Conservation (phyloP, 352 stramenopile species). For the Phytophthora palmivora region DNA sequence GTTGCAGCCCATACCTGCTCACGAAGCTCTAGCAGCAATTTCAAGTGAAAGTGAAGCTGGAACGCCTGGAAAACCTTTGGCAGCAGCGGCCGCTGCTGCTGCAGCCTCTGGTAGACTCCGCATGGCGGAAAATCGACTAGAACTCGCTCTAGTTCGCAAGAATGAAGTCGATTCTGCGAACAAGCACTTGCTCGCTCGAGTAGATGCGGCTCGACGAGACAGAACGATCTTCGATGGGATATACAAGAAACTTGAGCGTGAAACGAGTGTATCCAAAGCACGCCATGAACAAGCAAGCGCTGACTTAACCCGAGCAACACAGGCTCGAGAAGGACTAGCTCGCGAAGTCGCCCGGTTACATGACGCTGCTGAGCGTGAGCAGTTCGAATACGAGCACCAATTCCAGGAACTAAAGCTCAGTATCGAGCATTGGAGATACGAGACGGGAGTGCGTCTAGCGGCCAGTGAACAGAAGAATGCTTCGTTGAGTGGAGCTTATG, state of each 20-base stretch:
- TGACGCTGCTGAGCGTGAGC: conserved; percentile 53
- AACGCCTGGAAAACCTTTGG: conserved; percentile 30
- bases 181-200: conserved; percentile 74
- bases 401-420: conserved; percentile 66
- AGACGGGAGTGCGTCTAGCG: conserved; percentile 29
- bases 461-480: conserved; percentile 17
- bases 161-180: conserved; percentile 87
- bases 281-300: conserved; percentile 54
- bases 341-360: conserved; percentile 63
- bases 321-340: conserved; percentile 55
- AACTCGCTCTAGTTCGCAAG: conserved; percentile 80
- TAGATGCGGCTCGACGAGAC: conserved; percentile 75
- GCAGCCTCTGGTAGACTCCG: conserved; percentile 56
- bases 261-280: conserved; percentile 59
- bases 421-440: conserved; percentile 59
- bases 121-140: conserved; percentile 73
- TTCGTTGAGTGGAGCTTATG: conserved; percentile 7
- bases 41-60: conserved; percentile 16
- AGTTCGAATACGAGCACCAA: conserved; percentile 66
- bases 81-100: conserved; percentile 45
- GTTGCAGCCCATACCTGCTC: conserved; percentile 33
- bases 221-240: conserved; percentile 84
- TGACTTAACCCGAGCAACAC: conserved; percentile 52
- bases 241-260: conserved; percentile 87
- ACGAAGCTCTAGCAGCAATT: conserved; percentile 19